Conservation (phyloP, 2,329 filamentous ascomycete species). For the Leptographium flavum region DNA sequence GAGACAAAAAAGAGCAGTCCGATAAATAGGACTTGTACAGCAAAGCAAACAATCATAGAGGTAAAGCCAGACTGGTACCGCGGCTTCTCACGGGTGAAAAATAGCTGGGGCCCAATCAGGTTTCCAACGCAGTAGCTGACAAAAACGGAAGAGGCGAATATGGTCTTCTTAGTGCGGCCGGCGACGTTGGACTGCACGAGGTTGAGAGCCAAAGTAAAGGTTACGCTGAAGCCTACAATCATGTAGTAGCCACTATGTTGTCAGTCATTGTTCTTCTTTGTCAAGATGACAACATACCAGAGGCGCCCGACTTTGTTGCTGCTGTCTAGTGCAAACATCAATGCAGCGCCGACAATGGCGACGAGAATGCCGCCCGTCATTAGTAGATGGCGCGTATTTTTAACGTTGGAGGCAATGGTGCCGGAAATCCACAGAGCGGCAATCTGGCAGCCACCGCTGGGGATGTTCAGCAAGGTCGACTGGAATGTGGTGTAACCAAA, state of each 20-base stretch:
- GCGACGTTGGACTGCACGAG: constrained; percentile 34
- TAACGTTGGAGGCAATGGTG: neutral
- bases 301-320: neutral
- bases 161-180: constrained; percentile 48
- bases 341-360: neutral
- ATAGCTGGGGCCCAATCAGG: constrained; percentile 49
- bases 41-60: neutral
- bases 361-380: neutral
- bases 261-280: neutral
- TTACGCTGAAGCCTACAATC: too few relatives aligned
- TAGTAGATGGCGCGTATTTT: neutral
- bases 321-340: neutral
- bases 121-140: constrained; percentile 46
- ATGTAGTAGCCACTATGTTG: neutral
- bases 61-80: constrained; percentile 14
- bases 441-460: neutral
- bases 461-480: neutral
- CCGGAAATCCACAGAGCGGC: neutral
- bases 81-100: constrained; percentile 33
- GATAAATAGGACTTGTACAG: neutral
- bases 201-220: neutral
- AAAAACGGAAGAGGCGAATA: constrained; percentile 47
- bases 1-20: too few relatives aligned
- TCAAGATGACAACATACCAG: neutral
- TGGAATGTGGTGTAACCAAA: neutral